Evolutionary conservation across 2,329 filamentous ascomycete genomes (phyloP), one percentile per base, ranked within the genome.

Genomic region (Fusarium chuoi): DNA sequence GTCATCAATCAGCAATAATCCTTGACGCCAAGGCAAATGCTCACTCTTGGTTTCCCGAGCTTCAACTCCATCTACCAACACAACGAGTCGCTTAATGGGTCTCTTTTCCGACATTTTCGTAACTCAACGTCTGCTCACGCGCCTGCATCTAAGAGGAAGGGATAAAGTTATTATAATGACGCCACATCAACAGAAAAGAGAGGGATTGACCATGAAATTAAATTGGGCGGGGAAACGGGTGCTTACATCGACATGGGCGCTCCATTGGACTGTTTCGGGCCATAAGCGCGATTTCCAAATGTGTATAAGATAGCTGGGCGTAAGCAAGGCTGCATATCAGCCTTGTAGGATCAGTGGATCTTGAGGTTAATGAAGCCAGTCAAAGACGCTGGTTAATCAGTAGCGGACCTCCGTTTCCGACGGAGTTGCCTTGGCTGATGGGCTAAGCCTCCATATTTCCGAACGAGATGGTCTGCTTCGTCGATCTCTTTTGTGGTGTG

Each of bases 51-150:
- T 66, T 41, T 73, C 66, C 11, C 42, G 65, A 8, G 35, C 18
- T 26, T 77, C 72, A 42, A 62, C 65, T 13, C 76, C 76, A 7
- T 78, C 76, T 18, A 78, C 62, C 61, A 78, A 42, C 28, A 77
- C 64, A 14, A 77, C 63, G 18, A 78, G 28, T 33, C 76, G 65
- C 44, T 67, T 77, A 3, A 77, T 24, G 7, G 63, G 48, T 35
- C 59, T 56, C 41, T 56, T 58, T 36, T 70, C 76, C 10, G 72
- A 63, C 76, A 77, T 78, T 33, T 62, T 69, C 11, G 13, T 22
- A 52, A 30, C 9, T 5, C 20, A 20, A 5, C 18, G 14, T 51
- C 14, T 28, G n/a, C 14, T 4, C 20, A 8, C 20, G 36, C 30
- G 38, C 6, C 15, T 8, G 8, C 3, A 22, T 20, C n/a, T 20